Conservation (phyloP, 78 protist species). For the Chrysochromulina parva region DNA sequence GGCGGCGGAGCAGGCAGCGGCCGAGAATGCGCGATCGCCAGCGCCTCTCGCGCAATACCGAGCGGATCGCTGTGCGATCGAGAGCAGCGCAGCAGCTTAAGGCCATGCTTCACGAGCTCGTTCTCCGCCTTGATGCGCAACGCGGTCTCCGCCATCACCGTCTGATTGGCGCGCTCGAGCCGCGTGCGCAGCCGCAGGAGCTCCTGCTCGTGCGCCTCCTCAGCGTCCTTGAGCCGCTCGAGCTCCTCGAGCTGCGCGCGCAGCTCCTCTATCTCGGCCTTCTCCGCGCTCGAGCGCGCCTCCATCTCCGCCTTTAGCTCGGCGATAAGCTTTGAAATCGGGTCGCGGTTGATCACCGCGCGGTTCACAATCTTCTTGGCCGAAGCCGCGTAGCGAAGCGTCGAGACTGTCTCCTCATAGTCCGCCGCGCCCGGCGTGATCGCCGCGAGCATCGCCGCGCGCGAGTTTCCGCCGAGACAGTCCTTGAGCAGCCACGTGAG, state of each 20-base stretch:
- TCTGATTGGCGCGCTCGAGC: too few relatives aligned
- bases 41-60: too few relatives aligned
- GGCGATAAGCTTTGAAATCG: neutral
- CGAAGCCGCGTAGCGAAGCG: constrained; percentile 71
- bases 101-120: too few relatives aligned
- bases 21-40: too few relatives aligned
- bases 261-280: neutral
- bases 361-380: constrained; percentile 16
- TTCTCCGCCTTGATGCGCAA: too few relatives aligned
- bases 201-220: neutral
- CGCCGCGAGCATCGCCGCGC: too few relatives aligned
- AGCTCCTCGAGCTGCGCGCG: neutral
- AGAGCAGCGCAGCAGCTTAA: too few relatives aligned
- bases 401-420: constrained; percentile 78
- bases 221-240: neutral
- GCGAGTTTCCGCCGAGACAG: constrained; percentile 50
- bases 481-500: constrained; percentile 77
- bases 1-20: too few relatives aligned
- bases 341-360: constrained; percentile 1
- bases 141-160: too few relatives aligned
- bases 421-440: constrained; percentile 49
- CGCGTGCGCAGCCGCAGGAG: too few relatives aligned
- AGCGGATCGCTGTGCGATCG: too few relatives aligned
- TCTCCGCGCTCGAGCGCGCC: neutral
- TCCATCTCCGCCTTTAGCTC: constrained; percentile 19